Percentiles rank a stretch among this genome's conserved stretches.
Conservation (phyloP, 2,329 filamentous ascomycete genomes). For the Aspergillus brasiliensis region DNA sequence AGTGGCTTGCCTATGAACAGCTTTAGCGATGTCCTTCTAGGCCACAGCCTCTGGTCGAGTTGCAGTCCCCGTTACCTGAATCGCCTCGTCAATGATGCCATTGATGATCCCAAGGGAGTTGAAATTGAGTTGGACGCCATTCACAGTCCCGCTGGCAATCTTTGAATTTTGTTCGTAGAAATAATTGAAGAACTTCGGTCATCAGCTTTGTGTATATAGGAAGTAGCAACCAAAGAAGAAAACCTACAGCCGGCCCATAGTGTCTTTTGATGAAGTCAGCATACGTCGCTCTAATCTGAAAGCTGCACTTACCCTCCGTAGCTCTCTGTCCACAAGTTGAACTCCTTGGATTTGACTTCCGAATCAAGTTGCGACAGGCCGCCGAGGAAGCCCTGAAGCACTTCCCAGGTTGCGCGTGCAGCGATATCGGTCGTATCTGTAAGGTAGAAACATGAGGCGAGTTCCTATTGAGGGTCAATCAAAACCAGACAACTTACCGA, state of each 20-base stretch:
- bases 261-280: constrained; percentile 43
- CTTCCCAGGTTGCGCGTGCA: constrained; percentile 57
- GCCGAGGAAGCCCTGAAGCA: constrained; percentile 57
- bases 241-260: constrained; percentile 50
- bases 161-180: constrained; percentile 60
- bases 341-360: constrained; percentile 54
- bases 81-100: constrained; percentile 57
- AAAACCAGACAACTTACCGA: constrained; percentile 34
- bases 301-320: constrained; percentile 47
- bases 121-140: constrained; percentile 56
- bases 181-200: constrained; percentile 54
- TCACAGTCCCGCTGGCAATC: constrained; percentile 53
- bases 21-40: neutral
- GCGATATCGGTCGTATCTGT: constrained; percentile 59
- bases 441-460: neutral
- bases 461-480: neutral
- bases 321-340: constrained; percentile 63
- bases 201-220: constrained; percentile 16
- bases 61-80: constrained; percentile 40
- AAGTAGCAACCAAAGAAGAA: neutral
- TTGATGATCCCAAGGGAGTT: constrained; percentile 59
- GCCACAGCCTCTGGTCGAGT: too few relatives aligned
- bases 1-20: constrained; percentile 38
- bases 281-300: neutral
- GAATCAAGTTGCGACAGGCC: constrained; percentile 52